Percentiles rank a stretch among this genome's conserved stretches.
Conservation (phyloP, 139 green algal genomes). For the Micractinium conductrix region DNA sequence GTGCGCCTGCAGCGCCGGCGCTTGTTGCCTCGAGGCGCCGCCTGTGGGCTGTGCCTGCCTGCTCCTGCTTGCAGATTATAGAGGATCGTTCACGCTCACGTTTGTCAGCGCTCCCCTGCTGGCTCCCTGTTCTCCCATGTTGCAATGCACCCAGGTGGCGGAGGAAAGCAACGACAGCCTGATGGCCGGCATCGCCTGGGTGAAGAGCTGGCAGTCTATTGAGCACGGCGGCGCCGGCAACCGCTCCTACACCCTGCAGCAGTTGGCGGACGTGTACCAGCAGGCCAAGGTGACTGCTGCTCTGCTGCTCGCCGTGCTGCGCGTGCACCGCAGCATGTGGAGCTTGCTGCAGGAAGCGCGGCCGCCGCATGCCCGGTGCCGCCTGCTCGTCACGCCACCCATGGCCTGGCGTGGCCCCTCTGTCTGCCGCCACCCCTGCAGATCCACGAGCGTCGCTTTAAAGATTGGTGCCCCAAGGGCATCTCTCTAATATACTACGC, state of each 20-base stretch:
- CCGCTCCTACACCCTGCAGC: neutral
- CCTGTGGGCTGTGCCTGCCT: no score
- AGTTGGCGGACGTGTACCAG: neutral
- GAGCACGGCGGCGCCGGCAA: neutral
- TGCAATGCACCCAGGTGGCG: no score
- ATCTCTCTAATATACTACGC: neutral
- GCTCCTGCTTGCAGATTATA: no score
- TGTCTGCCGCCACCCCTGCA: neutral
- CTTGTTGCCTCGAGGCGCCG: no score
- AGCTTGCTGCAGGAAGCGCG: neutral
- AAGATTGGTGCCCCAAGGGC: neutral
- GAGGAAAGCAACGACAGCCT: neutral
- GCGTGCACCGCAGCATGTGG: no score
- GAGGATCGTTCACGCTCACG: no score
- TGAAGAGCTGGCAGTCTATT: neutral
- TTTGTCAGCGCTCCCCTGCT: no score
- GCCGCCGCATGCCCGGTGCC: no score
- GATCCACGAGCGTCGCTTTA: neutral
- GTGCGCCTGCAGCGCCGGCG: no score
- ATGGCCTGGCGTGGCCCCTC: no score
- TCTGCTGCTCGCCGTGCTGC: neutral
- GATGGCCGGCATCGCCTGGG: neutral
- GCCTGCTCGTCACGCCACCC: no score
- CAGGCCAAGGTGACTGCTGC: neutral
- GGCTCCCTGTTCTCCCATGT: no score